Base-by-base conservation (phyloP, 805 yeast species). In the Saccharomyces kudriavzevii region DNA sequence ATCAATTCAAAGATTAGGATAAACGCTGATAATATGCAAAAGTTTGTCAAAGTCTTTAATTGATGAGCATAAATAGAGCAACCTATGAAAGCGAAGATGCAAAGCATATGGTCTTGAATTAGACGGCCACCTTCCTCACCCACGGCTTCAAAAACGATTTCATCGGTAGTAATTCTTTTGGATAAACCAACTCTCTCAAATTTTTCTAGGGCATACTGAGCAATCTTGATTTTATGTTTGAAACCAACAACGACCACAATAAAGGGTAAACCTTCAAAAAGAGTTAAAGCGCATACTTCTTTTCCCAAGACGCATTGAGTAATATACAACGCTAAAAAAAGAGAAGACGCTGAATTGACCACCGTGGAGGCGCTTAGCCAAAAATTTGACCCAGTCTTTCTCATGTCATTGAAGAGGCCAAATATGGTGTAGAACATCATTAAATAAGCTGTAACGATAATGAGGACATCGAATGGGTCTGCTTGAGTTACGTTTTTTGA, bases 191-290 rank as follows among this genome's bases (percentile, higher is more conserved):
- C 59, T 53, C 60, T 61, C 63, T 66, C 57, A 64, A 63, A 64
- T 50, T 69, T 65, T 43, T 71, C 69, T 61, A 80, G 64, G 25
- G 85, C 83, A 48, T 80, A 78, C 22, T 78, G 72, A 0, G 97
- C 85, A 58, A 90, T 77, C 11, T 81, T 75, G 20, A 89, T 80
- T 64, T 91, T 89, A 68, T 88, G 87, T 67, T 89, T 90, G 71
- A 92, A 92, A 1, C 98, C 99, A 65, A 92, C 82, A 4, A 89
- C 84, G 22, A 96, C 89, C 24, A 92, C 96, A 64, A 92, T 78
- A 70, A 92, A 92, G 24, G 99, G 99, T 48, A 92, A 72, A 31
- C 97, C 97, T 72, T 92, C 97, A 54, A 90, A 81, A 59, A 92
- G 75, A 52, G 88, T 82, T 52, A 87, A 74, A 52, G 89, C 74